Conservation (phyloP, 257 asterid genomes). For the Solanum corneliomulleri region DNA sequence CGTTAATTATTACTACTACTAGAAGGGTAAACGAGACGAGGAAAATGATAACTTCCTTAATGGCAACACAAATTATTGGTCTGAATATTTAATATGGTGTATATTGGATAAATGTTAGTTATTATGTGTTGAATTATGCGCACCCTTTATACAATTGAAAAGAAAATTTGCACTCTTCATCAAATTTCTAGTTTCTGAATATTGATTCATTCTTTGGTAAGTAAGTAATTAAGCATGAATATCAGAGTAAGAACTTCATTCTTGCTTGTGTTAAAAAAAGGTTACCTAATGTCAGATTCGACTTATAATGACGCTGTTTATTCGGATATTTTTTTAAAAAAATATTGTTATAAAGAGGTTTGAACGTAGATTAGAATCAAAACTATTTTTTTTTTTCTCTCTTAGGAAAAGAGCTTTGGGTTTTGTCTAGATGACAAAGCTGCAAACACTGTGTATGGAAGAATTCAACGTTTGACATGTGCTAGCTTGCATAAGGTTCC, state of each 20-base stretch:
- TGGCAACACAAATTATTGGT: not conserved
- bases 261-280: not conserved
- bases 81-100: too few relatives aligned
- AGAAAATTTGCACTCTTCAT: not conserved
- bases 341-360: not conserved
- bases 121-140: too few relatives aligned
- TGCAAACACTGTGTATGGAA: not conserved
- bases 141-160: too few relatives aligned
- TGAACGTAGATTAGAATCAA: not conserved
- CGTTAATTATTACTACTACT: not conserved
- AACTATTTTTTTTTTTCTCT: not conserved
- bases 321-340: not conserved
- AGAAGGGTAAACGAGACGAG: not conserved
- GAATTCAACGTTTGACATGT: not conserved
- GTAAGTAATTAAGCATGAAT: not conserved
- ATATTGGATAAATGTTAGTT: not conserved
- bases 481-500: not conserved
- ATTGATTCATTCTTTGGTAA: not conserved
- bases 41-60: not conserved
- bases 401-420: not conserved
- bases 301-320: not conserved
- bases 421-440: not conserved
- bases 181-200: too few relatives aligned
- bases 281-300: not conserved
- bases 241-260: not conserved